phyloP scores from a whole-genome alignment of 768 basidiomycete species.

The Lentinula guzmanii region DNA sequence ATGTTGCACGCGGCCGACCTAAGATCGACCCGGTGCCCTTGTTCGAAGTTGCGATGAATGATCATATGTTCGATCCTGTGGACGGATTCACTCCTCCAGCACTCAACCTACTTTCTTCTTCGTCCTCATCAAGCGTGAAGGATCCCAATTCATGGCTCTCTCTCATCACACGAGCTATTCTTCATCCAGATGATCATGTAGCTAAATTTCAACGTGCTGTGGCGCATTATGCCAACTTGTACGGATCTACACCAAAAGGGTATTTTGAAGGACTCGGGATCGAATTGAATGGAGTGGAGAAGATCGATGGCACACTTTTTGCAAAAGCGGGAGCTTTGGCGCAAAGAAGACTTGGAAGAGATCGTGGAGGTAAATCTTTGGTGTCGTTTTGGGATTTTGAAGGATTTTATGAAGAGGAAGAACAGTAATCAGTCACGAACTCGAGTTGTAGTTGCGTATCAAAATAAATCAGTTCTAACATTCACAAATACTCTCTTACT shows the following conservation, averaged over 20 bases:
- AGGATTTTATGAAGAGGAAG: neutral
- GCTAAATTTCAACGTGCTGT: slow-evolving; percentile 46
- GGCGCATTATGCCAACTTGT: slow-evolving; percentile 37
- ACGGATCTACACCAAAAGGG: slow-evolving; percentile 30
- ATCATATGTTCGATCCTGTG: neutral
- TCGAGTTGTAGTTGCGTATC: neutral
- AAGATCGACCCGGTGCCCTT: slow-evolving; percentile 44
- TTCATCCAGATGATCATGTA: slow-evolving; percentile 54
- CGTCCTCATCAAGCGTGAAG: slow-evolving; percentile 16
- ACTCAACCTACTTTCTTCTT: slow-evolving; percentile 21
- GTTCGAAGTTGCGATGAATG: slow-evolving; percentile 20
- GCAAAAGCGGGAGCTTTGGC: slow-evolving; percentile 50
- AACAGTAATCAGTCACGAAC: neutral
- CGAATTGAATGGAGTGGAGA: slow-evolving; percentile 44
- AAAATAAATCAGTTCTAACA: neutral
- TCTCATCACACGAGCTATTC: slow-evolving; percentile 44
- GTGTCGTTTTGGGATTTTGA: neutral
- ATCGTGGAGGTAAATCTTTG: neutral
- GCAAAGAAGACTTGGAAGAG: neutral
- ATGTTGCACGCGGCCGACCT: slow-evolving; percentile 51
- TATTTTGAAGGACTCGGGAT: slow-evolving; percentile 21
- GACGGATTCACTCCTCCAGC: slow-evolving; percentile 17
- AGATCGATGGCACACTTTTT: slow-evolving; percentile 60
- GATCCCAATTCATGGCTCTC: slow-evolving; percentile 57
- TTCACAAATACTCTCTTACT: neutral